A percentile compares a stretch with the other conserved stretches of the same genome.
Conservation (phyloP, 2,329 filamentous ascomycete species). For the Alternaria sp. region DNA sequence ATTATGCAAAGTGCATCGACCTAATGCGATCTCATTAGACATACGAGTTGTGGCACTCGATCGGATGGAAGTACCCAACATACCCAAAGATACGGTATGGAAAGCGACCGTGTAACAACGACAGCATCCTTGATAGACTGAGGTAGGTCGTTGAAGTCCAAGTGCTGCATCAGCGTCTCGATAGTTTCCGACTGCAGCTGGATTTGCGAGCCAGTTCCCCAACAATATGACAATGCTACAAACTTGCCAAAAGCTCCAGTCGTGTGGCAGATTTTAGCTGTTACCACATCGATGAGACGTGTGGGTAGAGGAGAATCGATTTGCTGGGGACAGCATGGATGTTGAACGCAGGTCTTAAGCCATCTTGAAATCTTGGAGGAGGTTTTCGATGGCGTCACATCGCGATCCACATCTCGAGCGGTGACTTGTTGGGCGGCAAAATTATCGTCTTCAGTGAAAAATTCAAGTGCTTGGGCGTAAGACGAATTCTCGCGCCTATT, state of each 20-base stretch:
- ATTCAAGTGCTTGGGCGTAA: no score
- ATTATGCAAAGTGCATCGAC: not conserved
- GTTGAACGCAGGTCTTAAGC: not conserved
- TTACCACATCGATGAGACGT: not conserved
- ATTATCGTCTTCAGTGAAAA: not conserved
- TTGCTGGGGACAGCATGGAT: not conserved
- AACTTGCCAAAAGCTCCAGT: not conserved
- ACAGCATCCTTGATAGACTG: not conserved
- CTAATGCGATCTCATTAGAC: not conserved
- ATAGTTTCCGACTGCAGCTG: not conserved
- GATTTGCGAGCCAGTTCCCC: not conserved
- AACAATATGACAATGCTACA: not conserved
- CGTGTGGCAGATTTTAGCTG: not conserved
- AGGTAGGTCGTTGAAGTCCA: not conserved
- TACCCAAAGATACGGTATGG: not conserved
- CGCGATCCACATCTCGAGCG: not conserved
- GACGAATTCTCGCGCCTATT: no score
- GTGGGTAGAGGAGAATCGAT: not conserved
- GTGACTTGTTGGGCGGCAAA: not conserved
- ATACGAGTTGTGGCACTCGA: accelerated
- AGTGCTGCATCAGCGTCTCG: not conserved
- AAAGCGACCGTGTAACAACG: not conserved
- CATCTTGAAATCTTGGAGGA: not conserved
- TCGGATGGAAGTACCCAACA: not conserved
- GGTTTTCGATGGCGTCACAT: not conserved